Conservation (phyloP, 192 early-diverging fungal genomes). For the Backusella luteola region DNA sequence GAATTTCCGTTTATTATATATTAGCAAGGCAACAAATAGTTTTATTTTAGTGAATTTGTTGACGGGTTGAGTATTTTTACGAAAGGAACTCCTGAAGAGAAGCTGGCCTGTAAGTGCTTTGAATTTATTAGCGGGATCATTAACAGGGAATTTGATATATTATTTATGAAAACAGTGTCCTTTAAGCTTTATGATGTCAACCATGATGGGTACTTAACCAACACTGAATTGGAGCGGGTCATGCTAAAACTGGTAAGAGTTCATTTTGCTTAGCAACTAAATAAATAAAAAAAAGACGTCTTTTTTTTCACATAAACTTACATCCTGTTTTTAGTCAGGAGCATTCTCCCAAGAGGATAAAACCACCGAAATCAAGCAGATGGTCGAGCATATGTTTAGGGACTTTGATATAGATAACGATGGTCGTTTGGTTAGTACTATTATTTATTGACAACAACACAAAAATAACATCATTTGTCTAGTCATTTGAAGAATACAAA, state of each 20-base stretch:
- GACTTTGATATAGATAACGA: slow-evolving; percentile 81
- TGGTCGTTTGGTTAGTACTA: slow-evolving; percentile 60
- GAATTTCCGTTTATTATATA: slow-evolving; percentile 13
- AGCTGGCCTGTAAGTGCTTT: slow-evolving; percentile 21
- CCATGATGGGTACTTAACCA: slow-evolving; percentile 71
- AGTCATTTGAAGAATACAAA: slow-evolving; percentile 76
- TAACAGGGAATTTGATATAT: background rate
- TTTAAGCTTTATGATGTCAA: slow-evolving; percentile 82
- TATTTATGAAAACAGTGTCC: slow-evolving; percentile 49
- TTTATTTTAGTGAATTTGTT: slow-evolving; percentile 45
- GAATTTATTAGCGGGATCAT: background rate
- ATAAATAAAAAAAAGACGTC: background rate
- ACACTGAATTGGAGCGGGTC: slow-evolving; percentile 67
- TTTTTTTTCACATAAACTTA: background rate
- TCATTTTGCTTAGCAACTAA: background rate
- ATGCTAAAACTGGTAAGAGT: slow-evolving; percentile 69
- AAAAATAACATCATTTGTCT: background rate
- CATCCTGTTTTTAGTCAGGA: slow-evolving; percentile 17
- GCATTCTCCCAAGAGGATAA: slow-evolving; percentile 65
- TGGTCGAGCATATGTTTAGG: slow-evolving; percentile 73
- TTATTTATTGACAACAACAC: background rate
- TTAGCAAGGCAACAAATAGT: background rate
- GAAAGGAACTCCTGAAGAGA: slow-evolving; percentile 73
- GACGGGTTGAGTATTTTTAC: slow-evolving; percentile 70
- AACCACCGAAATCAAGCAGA: slow-evolving; percentile 56